A percentile compares a stretch with the other conserved stretches of the same genome.
Evolutionary conservation across 768 basidiomycete species (phyloP).

Genomic region (Suillus hirtellus): DNA sequence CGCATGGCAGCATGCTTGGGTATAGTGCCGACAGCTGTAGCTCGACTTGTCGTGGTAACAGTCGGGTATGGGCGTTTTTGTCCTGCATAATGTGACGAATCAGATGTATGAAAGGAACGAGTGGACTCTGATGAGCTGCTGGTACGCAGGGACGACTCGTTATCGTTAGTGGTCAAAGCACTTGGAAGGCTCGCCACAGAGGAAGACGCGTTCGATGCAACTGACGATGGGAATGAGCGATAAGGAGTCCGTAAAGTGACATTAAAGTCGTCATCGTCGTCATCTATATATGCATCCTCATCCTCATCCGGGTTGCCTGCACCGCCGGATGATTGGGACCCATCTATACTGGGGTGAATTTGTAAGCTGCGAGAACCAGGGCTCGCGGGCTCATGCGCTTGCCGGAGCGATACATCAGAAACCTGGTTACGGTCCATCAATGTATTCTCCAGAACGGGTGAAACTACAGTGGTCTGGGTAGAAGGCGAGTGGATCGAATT

Average conservation of each 20-base stretch:
- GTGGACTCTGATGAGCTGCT: conserved; percentile 45
- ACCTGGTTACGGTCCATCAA: conserved; percentile 40
- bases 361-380: conserved; percentile 54
- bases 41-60: conserved; percentile 12
- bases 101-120: conserved; percentile 29
- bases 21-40: conserved; percentile 11
- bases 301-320: conserved; percentile 28
- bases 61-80: conserved; percentile 39
- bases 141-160: conserved; percentile 39
- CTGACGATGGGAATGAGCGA: conserved; percentile 26
- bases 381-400: conserved; percentile 57
- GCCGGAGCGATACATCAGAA: conserved; percentile 75
- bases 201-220: conserved; percentile 24
- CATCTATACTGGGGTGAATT: conserved; percentile 34
- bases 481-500: conserved; percentile 10
- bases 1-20: conserved; percentile 29
- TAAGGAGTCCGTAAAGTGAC: conserved; percentile 67
- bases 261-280: conserved; percentile 65
- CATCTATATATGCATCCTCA: conserved; percentile 17
- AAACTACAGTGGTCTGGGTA: conserved; percentile 17
- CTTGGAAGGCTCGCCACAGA: conserved; percentile 29
- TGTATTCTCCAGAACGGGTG: conserved; percentile 41
- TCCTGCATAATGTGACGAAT: conserved; percentile 39
- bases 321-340: conserved; percentile 21
- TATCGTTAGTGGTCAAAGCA: conserved; percentile 40